Conservation (phyloP, 257 asterid species). For the Solanum medicagineum region DNA sequence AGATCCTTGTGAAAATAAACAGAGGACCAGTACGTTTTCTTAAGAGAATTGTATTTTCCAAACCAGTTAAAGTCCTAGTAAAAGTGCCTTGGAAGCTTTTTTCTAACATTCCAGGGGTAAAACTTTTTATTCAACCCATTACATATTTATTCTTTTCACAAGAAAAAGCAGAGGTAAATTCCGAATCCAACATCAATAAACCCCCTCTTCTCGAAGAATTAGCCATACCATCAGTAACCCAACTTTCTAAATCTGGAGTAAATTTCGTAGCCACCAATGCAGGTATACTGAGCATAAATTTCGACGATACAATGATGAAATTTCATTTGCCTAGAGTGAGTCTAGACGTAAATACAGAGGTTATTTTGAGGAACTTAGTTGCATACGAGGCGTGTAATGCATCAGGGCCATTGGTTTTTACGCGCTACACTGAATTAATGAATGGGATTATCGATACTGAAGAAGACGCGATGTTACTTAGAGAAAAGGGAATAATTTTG, state of each 20-base stretch:
- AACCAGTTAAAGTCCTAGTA: constrained; percentile 13
- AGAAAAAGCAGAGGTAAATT: not conserved
- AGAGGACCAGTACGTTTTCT: constrained; percentile 8
- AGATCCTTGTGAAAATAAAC: constrained; percentile 1
- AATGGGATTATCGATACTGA: constrained; percentile 25
- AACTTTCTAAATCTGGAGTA: constrained; percentile 11
- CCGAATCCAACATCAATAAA: not conserved
- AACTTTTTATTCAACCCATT: constrained; percentile 17
- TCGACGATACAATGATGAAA: not conserved
- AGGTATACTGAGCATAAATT: constrained; percentile 13
- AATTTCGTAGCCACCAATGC: not conserved
- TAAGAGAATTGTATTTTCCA: constrained; percentile 19
- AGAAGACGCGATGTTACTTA: constrained; percentile 16
- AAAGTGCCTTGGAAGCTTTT: constrained; percentile 37
- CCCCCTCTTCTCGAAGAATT: constrained; percentile 29
- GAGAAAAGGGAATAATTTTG: constrained; percentile 17
- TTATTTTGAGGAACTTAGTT: constrained; percentile 20
- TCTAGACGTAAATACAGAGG: constrained; percentile 16
- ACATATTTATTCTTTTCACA: constrained; percentile 2
- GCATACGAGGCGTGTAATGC: constrained; percentile 27
- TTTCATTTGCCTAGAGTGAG: constrained; percentile 12
- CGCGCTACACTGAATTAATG: constrained; percentile 25
- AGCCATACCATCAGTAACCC: constrained; percentile 15
- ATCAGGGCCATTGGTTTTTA: constrained; percentile 17
- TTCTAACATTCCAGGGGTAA: constrained; percentile 17